phyloP scores from a whole-genome alignment of 2,329 filamentous ascomycete genomes.

The Scedosporium apiospermum region DNA sequence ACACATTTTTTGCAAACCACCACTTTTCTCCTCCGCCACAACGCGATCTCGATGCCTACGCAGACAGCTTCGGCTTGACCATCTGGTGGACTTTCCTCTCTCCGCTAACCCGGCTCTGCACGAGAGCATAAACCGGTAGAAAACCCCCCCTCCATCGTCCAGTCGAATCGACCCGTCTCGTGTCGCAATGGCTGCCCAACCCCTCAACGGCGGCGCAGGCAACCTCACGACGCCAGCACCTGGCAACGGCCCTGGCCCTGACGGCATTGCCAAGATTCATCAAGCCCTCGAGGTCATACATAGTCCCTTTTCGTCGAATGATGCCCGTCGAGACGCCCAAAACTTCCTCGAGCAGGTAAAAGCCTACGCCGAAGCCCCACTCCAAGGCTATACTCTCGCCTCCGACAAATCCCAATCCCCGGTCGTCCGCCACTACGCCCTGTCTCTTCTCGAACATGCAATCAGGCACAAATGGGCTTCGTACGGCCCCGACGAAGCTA shows the following conservation, averaged over 20 bases:
- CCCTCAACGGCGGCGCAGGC: slow-evolving; percentile 25
- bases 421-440: slow-evolving; percentile 84
- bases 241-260: slow-evolving; percentile 27
- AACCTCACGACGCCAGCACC: slow-evolving; percentile 19
- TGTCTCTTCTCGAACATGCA: slow-evolving; percentile 83
- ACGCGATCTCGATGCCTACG: background rate
- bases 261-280: slow-evolving; percentile 59
- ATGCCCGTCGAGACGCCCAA: slow-evolving; percentile 72
- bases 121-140: background rate
- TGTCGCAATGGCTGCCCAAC: slow-evolving; percentile 10
- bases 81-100: background rate
- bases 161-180: background rate
- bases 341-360: slow-evolving; percentile 82
- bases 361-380: slow-evolving; percentile 65
- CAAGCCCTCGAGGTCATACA: slow-evolving; percentile 84
- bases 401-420: slow-evolving; percentile 65
- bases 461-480: slow-evolving; percentile 78
- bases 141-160: background rate
- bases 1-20: background rate
- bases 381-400: slow-evolving; percentile 77
- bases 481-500: slow-evolving; percentile 59
- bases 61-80: background rate
- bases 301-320: slow-evolving; percentile 69
- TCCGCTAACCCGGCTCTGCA: background rate
- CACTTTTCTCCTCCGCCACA: background rate